phyloP scores from a whole-genome alignment of 768 basidiomycete species.

The Leccinellum luteum region DNA sequence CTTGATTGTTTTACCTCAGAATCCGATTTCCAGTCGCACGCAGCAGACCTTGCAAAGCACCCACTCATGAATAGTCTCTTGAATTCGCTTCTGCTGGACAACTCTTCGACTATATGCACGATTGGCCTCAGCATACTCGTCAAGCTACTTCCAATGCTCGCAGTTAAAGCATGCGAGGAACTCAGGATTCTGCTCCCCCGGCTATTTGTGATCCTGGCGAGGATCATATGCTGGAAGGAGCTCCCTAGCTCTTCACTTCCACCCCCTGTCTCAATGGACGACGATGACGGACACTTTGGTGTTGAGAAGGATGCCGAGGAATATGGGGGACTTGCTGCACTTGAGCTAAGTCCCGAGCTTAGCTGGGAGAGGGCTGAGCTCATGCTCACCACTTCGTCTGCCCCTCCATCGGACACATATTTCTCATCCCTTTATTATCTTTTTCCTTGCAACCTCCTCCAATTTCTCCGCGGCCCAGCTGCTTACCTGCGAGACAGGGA shows the following conservation, averaged over 20 bases:
- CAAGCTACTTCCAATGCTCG: constrained; percentile 73
- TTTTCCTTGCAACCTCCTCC: constrained; percentile 85
- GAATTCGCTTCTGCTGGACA: constrained; percentile 68
- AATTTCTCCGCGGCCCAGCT: constrained; percentile 70
- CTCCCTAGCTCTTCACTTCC: constrained; percentile 35
- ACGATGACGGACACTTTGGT: constrained; percentile 9
- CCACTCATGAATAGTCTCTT: constrained; percentile 64
- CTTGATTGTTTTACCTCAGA: constrained; percentile 61
- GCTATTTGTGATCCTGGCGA: constrained; percentile 64
- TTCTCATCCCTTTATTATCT: constrained; percentile 86
- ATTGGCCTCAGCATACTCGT: constrained; percentile 61
- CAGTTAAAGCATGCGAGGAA: constrained; percentile 54
- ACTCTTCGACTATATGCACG: constrained; percentile 67
- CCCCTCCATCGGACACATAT: constrained; percentile 61
- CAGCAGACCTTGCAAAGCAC: constrained; percentile 54
- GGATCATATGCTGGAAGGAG: constrained; percentile 75
- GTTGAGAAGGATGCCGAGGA: constrained; percentile 16
- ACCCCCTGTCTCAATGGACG: constrained; percentile 37
- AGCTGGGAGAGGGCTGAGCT: constrained; percentile 67
- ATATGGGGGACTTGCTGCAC: constrained; percentile 35
- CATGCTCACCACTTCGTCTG: constrained; percentile 51
- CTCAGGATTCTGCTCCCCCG: constrained; percentile 62
- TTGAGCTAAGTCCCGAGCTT: constrained; percentile 53
- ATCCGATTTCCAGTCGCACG: constrained; percentile 47
- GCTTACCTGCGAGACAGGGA: constrained; percentile 55